These are phyloP conservation scores for Camillea tinctor DNA, from an alignment of 2,329 filamentous ascomycete species.

Conservation along the genomic window DNA sequence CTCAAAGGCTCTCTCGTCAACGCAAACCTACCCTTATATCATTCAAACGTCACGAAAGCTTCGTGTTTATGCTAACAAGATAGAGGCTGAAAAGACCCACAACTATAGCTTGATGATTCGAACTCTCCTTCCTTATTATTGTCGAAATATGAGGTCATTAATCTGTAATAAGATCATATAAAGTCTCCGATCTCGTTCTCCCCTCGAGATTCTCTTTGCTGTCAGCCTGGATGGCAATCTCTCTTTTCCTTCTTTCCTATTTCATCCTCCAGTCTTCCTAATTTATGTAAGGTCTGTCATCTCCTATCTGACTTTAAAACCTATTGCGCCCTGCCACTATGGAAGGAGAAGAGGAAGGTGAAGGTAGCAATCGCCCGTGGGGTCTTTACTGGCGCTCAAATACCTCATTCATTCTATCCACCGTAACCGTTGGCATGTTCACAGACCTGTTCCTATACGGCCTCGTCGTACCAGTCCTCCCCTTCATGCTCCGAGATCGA, in stretches of 20 bases:
- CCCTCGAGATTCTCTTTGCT: no score
- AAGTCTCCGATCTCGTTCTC: background rate
- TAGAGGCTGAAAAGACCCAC: background rate
- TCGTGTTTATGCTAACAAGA: no score
- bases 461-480: conserved; percentile 56
- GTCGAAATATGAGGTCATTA: conserved; percentile 22
- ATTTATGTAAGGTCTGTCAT: no score
- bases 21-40: no score
- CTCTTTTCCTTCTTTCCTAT: no score
- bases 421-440: conserved; percentile 55
- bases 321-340: no score
- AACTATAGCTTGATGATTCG: background rate
- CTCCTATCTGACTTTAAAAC: no score
- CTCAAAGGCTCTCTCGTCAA: no score
- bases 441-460: conserved; percentile 61
- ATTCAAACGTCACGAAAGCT: no score
- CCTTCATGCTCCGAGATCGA: conserved; percentile 54
- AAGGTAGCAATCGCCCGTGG: conserved; percentile 19
- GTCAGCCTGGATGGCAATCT: no score
- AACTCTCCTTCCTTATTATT: background rate
- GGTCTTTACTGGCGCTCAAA: conserved; percentile 51
- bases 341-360: no score
- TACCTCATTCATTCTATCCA: conserved; percentile 56
- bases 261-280: no score
- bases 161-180: conserved; percentile 17